Evolutionary conservation across 176 grass and related monocot genomes (phyloP).

Genomic region (Raddia guianensis): DNA sequence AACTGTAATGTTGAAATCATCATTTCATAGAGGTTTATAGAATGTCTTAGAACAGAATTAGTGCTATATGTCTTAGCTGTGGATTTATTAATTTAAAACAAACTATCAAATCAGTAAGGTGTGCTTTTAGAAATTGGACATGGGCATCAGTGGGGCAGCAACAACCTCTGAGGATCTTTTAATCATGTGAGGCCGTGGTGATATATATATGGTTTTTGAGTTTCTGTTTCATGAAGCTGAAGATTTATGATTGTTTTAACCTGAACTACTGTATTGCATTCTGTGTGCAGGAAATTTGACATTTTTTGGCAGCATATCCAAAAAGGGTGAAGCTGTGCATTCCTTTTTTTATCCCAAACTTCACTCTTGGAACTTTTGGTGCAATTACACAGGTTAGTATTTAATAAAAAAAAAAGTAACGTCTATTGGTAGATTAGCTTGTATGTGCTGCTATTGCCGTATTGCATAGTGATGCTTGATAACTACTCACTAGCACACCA

Average conservation of each 20-base stretch:
- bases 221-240: no score
- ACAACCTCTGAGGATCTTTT: not conserved
- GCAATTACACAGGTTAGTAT: conserved; percentile 83
- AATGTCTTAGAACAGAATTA: not conserved
- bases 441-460: conserved; percentile 16
- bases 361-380: conserved; percentile 92
- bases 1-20: not conserved
- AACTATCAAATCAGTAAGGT: not conserved
- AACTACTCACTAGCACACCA: conserved; percentile 14
- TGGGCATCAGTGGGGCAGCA: not conserved
- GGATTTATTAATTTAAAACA: conserved; percentile 12
- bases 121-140: conserved; percentile 1
- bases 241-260: no score
- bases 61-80: not conserved
- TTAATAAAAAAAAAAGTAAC: conserved; percentile 34
- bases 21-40: not conserved
- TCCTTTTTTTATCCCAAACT: conserved; percentile 96
- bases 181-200: conserved; percentile 4
- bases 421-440: not conserved
- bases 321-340: conserved; percentile 89
- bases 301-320: conserved; percentile 87
- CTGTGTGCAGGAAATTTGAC: conserved; percentile 77
- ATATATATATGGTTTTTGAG: no score
- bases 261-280: conserved; percentile 27
- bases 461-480: conserved; percentile 27